Evolutionary conservation across 495 filamentous ascomycete genomes (phyloP), one percentile per base, ranked within the genome.

Genomic region (Annulohypoxylon stygium): DNA sequence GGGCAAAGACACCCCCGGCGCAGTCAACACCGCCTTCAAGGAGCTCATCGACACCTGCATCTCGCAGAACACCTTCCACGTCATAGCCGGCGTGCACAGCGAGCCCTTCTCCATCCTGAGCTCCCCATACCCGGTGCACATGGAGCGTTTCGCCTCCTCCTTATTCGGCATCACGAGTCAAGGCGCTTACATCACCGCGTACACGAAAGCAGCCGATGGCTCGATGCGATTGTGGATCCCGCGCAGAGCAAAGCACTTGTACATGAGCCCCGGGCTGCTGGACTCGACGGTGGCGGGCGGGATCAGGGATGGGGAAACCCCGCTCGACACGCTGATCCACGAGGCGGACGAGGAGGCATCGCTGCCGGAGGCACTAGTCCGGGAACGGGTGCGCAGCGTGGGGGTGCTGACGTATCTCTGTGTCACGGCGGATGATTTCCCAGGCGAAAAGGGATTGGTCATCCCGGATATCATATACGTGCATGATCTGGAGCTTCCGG

Each of bases 261-360:
- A 82, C 50, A 88, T 84, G 0, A 88, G 83, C 59, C 86, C 87
- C 1, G 79, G 81, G 4, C 83, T 82, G 81, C 83, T 91, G 4
- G 88, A 90, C 75, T 81, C 73, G 1, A 84, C 87, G 0, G 88
- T 90, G 0, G 89, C 85, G 4, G 88, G 88, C 7, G 87, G 87
- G 10, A 76, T 90, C 3, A 75, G 76, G 11, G 73, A 82, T 1
- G 82, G 80, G 0, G 76, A 81, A 30, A 71, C 69, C 1, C 85
- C 88, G 1, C 74, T 84, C 14, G 82, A 85, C 1, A 86, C 83
- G 61, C 78, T 89, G n/a, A 69, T 89, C 14, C 78, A 79, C n/a
- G 88, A 89, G 66, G 82, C 86, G 0, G 78, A 77, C 30, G 88
- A 90, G 74, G 88, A 90, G 65, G 85, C 87, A 0, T 83, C 85